Percentiles rank a stretch among this genome's conserved stretches.
phyloP scores from a whole-genome alignment of 1,284 basidiomycete species.

The Tylopilus orsonianus region DNA sequence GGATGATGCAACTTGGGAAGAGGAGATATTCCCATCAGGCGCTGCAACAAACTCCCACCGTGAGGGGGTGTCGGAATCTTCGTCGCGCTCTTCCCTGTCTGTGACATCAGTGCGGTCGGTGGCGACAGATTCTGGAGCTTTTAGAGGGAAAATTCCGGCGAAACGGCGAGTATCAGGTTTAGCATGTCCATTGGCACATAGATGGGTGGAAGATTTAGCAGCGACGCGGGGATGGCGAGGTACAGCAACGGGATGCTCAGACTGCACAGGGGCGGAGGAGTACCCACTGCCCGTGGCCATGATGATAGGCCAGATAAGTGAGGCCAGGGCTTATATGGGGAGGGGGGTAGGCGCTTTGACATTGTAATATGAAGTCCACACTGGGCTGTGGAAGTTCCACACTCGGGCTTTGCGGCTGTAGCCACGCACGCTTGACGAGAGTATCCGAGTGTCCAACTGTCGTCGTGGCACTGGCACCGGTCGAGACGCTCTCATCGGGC shows the following conservation, averaged over 20 bases:
- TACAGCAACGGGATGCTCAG: constrained; percentile 3
- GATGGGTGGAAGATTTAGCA: constrained; percentile 3
- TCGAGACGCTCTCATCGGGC: no score
- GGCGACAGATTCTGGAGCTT: constrained; percentile 7
- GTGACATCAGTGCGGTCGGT: constrained; percentile 9
- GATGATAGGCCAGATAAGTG: background rate
- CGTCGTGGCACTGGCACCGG: background rate
- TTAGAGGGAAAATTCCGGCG: constrained; percentile 20
- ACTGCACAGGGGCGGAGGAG: constrained; percentile 16
- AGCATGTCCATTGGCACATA: background rate
- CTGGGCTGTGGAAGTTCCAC: constrained; percentile 23
- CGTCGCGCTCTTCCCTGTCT: constrained; percentile 14
- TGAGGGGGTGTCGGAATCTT: constrained; percentile 10
- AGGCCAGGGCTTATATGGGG: constrained; percentile 21
- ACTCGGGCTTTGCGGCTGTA: constrained; percentile 15
- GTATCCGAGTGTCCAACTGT: no score
- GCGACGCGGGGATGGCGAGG: constrained; percentile 6
- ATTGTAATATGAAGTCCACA: constrained; percentile 26
- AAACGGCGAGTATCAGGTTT: constrained; percentile 31
- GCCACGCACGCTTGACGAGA: no score
- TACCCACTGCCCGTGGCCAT: constrained; percentile 7
- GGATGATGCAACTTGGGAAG: constrained; percentile 4
- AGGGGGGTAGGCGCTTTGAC: constrained; percentile 25
- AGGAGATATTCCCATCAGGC: constrained; percentile 1
- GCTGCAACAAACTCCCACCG: constrained; percentile 14